Percentiles rank a stretch among this genome's conserved stretches.
These are phyloP conservation scores for Pyricularia sp. DNA, from an alignment of 2,329 filamentous ascomycete genomes.

Conservation along the genomic window DNA sequence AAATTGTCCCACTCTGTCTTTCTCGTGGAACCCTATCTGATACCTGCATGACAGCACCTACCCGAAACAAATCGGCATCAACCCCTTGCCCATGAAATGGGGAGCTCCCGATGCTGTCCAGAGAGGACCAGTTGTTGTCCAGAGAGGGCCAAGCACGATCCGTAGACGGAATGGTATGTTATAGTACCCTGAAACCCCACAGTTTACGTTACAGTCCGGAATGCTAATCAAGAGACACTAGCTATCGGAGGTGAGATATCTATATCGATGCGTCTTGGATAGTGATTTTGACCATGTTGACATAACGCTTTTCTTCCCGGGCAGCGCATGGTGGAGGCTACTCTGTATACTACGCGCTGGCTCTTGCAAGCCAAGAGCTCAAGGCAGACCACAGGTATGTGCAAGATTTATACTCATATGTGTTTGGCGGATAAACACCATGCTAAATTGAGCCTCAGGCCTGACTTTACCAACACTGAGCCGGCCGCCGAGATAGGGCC, in stretches of 20 bases:
- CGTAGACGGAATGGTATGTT: slow-evolving; percentile 63
- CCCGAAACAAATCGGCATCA: slow-evolving; percentile 85
- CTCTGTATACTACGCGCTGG: slow-evolving; percentile 87
- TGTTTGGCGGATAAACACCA: not conserved
- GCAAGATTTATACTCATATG: not conserved
- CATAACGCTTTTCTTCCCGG: slow-evolving; percentile 5
- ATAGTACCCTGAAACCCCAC: not conserved
- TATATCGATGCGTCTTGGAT: not conserved
- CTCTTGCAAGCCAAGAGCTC: slow-evolving; percentile 82
- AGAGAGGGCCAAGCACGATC: slow-evolving; percentile 60
- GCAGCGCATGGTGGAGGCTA: slow-evolving; percentile 64
- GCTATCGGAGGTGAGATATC: slow-evolving; percentile 10
- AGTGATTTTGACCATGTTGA: not conserved
- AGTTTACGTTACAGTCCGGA: not conserved
- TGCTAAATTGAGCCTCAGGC: slow-evolving; percentile 20
- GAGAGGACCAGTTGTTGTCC: slow-evolving; percentile 82
- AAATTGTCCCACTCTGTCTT: not conserved
- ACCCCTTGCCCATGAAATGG: slow-evolving; percentile 82
- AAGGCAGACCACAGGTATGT: slow-evolving; percentile 54
- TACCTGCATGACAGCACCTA: slow-evolving; percentile 49
- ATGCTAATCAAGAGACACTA: not conserved
- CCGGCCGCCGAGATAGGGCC: slow-evolving; percentile 82
- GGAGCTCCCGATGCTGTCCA: slow-evolving; percentile 60
- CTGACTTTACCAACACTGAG: slow-evolving; percentile 64
- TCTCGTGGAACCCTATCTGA: not conserved